A percentile compares a stretch with the other conserved stretches of the same genome.
These are phyloP conservation scores for Fusarium nisikadoi DNA, from an alignment of 2,329 filamentous ascomycete species.

Conservation along the genomic window DNA sequence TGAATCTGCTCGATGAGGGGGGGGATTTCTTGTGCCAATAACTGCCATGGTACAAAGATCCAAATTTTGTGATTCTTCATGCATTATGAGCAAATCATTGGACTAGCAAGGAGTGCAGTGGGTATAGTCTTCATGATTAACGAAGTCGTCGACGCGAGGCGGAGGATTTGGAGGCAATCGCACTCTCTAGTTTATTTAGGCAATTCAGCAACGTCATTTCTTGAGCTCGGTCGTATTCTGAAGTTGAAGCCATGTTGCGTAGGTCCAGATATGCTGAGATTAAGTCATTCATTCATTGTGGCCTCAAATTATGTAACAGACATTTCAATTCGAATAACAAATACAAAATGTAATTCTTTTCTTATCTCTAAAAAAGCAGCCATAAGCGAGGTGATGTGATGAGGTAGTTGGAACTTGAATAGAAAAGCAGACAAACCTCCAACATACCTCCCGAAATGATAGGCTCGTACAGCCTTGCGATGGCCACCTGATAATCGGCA, in stretches of 20 bases:
- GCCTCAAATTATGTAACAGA: not conserved
- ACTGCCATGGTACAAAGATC: not conserved
- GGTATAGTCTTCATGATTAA: not conserved
- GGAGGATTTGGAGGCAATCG: not conserved
- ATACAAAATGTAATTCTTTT: conserved; percentile 19
- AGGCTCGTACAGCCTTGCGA: conserved; percentile 12
- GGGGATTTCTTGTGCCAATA: not conserved
- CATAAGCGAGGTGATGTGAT: not conserved
- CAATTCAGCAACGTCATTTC: not conserved
- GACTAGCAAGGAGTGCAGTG: not conserved
- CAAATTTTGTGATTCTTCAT: not conserved
- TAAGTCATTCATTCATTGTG: not conserved
- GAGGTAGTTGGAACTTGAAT: not conserved
- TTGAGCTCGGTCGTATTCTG: not conserved
- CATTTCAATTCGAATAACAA: conserved; percentile 7
- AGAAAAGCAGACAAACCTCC: conserved; percentile 1
- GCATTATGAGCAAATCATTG: not conserved
- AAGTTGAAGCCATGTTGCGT: not conserved
- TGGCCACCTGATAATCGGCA: not conserved
- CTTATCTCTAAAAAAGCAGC: not conserved
- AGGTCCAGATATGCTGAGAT: not conserved
- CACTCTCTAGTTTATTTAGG: not conserved
- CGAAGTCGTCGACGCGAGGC: not conserved
- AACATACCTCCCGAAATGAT: conserved; percentile 1
- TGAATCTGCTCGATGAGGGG: not conserved